Base-by-base conservation (phyloP, 202 grass and related monocot genomes). In the Saccharum hybrid region DNA sequence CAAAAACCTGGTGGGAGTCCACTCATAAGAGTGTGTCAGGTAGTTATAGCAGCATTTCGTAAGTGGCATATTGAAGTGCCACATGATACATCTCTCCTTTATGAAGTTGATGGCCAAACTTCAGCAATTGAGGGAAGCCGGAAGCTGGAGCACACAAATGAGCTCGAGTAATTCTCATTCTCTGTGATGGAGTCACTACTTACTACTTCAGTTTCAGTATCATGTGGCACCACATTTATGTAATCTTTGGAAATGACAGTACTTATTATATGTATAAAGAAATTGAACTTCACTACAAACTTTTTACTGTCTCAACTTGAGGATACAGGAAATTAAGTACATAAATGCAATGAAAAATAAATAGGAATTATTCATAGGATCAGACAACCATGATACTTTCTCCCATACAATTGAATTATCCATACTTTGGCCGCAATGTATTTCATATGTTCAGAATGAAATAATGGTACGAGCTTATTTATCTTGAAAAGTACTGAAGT, bases 1-100 rank as follows among this genome's bases (percentile, higher is more conserved):
- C 94, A 97, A 65, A 97, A 92, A 88, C 89, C 89, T 59, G 94
- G 94, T 40, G 94, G 94, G 19, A 94, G 94, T 51, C 94, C 94
- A 52, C 14, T 94, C 66, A 68, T 79, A 86, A 97, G 94, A 84
- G 77, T 91, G 30, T 97, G 82, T 26, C 94, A 94, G 82, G 91
- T 97, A 7, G 41, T 92, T 79, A 85, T 94, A 30, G 89, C 89
- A 71, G 88, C 94, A 61, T 61, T 90, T n/a, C 89, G 15, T 75
- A 97, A 97, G 37, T 68, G 89, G 82, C 88, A 84, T 18, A n/a
- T 75, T 0, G 30, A 78, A 16, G 40, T 90, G 61, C 94, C 89
- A 75, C 28, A 52, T 77, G 89, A 90, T 87, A 46, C 22, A 5
- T 84, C 87, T 89, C 88, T 91, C 84, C 60, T 96, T 19, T 91